Evolutionary conservation across 768 basidiomycete species (phyloP).

Genomic region (Xerocomus brunneocitrinus): DNA sequence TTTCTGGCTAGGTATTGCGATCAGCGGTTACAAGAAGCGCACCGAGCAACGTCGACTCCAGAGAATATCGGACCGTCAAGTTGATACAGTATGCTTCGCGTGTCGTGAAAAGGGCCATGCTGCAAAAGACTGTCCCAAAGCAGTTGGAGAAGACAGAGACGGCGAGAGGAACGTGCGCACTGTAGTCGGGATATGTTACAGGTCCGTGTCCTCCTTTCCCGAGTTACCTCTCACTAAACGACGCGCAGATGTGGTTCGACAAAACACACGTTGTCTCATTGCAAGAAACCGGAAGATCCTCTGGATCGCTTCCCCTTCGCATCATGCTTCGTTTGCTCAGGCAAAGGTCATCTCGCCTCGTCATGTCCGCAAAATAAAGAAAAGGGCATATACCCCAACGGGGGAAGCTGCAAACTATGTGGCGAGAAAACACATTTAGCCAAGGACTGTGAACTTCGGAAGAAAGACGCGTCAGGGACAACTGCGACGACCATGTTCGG

Average conservation of each 20-base stretch:
- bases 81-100: constrained; percentile 74
- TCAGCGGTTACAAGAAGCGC: constrained; percentile 23
- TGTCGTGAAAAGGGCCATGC: constrained; percentile 83
- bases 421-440: constrained; percentile 82
- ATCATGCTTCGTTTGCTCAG: constrained; percentile 86
- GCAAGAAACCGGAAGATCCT: constrained; percentile 60
- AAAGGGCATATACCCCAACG: constrained; percentile 86
- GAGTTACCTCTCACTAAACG: background rate
- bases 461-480: constrained; percentile 43
- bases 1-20: constrained; percentile 24
- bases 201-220: constrained; percentile 40
- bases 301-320: constrained; percentile 77
- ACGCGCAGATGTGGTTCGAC: constrained; percentile 70
- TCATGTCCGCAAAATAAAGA: constrained; percentile 75
- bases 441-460: constrained; percentile 69
- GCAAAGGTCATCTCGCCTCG: constrained; percentile 81
- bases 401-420: constrained; percentile 87
- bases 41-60: constrained; percentile 62
- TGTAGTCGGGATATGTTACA: constrained; percentile 60
- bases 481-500: constrained; percentile 21
- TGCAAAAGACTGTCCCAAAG: constrained; percentile 73
- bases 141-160: constrained; percentile 20
- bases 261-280: constrained; percentile 73
- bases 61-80: constrained; percentile 53
- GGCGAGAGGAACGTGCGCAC: constrained; percentile 23